phyloP scores from a whole-genome alignment of 768 basidiomycete genomes.

The Melanogaster broomeanus region DNA sequence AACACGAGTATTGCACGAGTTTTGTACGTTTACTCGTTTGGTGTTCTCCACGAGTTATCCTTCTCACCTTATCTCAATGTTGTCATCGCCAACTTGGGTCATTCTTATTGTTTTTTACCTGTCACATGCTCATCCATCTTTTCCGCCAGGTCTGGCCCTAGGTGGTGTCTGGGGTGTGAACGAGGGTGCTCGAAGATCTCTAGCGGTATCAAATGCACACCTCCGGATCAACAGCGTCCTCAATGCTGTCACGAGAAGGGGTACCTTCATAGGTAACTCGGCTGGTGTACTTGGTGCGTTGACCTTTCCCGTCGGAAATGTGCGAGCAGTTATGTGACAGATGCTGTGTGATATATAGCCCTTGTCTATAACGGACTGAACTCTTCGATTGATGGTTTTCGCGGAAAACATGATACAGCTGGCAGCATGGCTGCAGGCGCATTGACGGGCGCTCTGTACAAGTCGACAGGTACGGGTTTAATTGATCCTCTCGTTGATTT shows the following conservation, averaged over 20 bases:
- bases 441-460: conserved; percentile 88
- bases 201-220: conserved; percentile 82
- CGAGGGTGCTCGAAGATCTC: conserved; percentile 86
- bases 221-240: conserved; percentile 96
- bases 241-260: conserved; percentile 95
- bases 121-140: conserved; percentile 75
- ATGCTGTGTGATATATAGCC: conserved; percentile 54
- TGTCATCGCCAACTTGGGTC: conserved; percentile 57
- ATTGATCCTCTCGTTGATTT: conserved; percentile 31
- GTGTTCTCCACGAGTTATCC: conserved; percentile 43
- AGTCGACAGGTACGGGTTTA: conserved; percentile 79
- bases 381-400: conserved; percentile 84
- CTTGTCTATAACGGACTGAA: conserved; percentile 96
- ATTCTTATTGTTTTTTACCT: conserved; percentile 76
- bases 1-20: conserved; percentile 46
- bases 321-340: conserved; percentile 36
- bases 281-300: conserved; percentile 94
- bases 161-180: conserved; percentile 96
- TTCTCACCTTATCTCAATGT: conserved; percentile 72
- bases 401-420: conserved; percentile 88
- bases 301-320: conserved; percentile 32
- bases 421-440: conserved; percentile 94
- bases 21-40: conserved; percentile 51
- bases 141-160: conserved; percentile 82
- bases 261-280: conserved; percentile 97